phyloP scores from a whole-genome alignment of 257 asterid species.

The Coffea canephora region DNA sequence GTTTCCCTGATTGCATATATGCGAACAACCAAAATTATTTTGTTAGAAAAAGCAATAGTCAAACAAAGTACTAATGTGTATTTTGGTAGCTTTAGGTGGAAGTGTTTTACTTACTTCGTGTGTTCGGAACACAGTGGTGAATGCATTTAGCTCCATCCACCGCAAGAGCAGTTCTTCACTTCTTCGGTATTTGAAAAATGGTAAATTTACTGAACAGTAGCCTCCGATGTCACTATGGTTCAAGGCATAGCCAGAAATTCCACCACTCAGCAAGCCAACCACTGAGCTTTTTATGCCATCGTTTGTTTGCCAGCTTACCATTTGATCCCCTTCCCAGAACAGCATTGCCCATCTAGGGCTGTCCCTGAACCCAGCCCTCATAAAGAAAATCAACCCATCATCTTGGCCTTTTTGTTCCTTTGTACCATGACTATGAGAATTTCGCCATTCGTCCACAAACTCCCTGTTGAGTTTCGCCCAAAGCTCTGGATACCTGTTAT shows the following conservation, averaged over 20 bases:
- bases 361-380: constrained; percentile 84
- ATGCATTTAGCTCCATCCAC: constrained; percentile 94
- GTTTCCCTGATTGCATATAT: constrained; percentile 58
- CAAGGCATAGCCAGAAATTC: constrained; percentile 84
- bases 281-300: constrained; percentile 97
- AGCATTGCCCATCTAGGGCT: constrained; percentile 85
- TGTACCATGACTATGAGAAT: constrained; percentile 21
- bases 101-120: constrained; percentile 68
- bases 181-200: constrained; percentile 68
- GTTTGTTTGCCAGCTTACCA: constrained; percentile 96
- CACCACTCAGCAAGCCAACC: constrained; percentile 80
- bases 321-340: constrained; percentile 99
- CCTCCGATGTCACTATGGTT: constrained; percentile 98
- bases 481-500: constrained; percentile 85
- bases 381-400: constrained; percentile 79
- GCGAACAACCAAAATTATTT: background rate
- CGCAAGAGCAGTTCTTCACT: constrained; percentile 84
- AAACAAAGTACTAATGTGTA: background rate
- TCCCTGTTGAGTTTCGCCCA: constrained; percentile 87
- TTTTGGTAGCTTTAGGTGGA: background rate
- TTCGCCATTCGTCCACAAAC: constrained; percentile 80
- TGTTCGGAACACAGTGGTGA: constrained; percentile 83
- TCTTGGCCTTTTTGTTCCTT: constrained; percentile 36
- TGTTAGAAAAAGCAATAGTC: background rate
- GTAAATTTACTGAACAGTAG: constrained; percentile 72